Evolutionary conservation across 2,329 filamentous ascomycete species (phyloP), one percentile per base, ranked within the genome.

Genomic region (Metarhizium rileyi): DNA sequence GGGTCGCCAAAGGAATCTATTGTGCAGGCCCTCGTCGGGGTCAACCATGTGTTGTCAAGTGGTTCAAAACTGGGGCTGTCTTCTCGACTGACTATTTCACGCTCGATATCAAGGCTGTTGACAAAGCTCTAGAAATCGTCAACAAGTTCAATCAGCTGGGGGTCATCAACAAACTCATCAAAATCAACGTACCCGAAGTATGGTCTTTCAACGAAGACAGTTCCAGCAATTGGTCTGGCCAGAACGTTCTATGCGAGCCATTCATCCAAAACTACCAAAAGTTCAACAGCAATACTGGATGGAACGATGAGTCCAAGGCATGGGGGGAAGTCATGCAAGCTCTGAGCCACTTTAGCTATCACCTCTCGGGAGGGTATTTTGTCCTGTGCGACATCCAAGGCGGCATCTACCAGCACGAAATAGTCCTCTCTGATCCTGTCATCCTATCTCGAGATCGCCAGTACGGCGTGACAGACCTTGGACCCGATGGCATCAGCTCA

Each of bases 251-350:
- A 1, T 36, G 52, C 23, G 68, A 71, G 54, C 67, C 68, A 1
- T 69, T 68, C 54, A 70, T 71, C 46, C 50, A 64, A 16, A 66
- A 69, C 53, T 71, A 69, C 54, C 56, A 67, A 51, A 71, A 70
- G 57, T 71, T 70, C 60, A 72, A 71, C 57, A 72, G 67, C 62
- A 71, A 71, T 53, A 63, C 55, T 1, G 69, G 69, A 38, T 73
- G 68, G 68, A 57, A 23, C 35, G 56, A 66, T 50, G 53, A 57
- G 6, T 52, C 52, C 0, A 50, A 43, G n/a, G 36, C 44, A 3
- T 70, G 68, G 67, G 58, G 60, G 3, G 52, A 64, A 23, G 63
- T 55, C 3, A 70, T 71, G 66, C 69, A 72, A 53, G 66, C 67
- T 1, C 57, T 70, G n/a, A 70, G 68, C 56, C 68, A 73, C 56